phyloP scores from a whole-genome alignment of 768 basidiomycete genomes.

The Russula vinacea region DNA sequence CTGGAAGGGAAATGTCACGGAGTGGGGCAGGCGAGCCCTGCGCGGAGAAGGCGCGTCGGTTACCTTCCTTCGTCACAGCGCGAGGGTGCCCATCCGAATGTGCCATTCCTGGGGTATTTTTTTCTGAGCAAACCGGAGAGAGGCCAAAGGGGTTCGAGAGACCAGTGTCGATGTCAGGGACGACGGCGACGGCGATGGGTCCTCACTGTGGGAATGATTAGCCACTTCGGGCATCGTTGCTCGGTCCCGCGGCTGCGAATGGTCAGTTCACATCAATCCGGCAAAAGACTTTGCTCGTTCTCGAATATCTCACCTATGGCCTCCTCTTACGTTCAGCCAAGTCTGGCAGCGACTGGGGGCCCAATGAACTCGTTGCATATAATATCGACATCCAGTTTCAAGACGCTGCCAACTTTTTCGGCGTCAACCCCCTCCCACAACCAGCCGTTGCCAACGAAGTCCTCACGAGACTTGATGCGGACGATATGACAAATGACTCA shows the following conservation, averaged over 20 bases:
- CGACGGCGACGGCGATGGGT: neutral
- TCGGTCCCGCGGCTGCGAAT: too few species aligned
- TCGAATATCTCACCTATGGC: constrained; percentile 3
- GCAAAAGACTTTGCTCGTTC: too few species aligned
- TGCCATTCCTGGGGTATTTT: neutral
- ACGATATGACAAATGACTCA: neutral
- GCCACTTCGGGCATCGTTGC: neutral
- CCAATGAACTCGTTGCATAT: neutral
- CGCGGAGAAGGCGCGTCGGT: neutral
- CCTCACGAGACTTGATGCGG: neutral
- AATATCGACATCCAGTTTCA: neutral
- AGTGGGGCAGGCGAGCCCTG: constrained; percentile 10
- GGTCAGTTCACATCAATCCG: too few species aligned
- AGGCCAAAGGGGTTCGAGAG: neutral
- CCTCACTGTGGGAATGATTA: neutral
- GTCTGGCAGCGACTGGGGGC: constrained; percentile 11
- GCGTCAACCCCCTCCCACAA: neutral
- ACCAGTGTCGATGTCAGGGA: neutral
- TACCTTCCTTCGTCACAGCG: constrained; percentile 1
- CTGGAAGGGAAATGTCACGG: constrained; percentile 9
- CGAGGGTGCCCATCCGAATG: neutral
- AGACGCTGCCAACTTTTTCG: neutral
- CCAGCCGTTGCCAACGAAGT: neutral
- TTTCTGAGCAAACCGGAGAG: neutral
- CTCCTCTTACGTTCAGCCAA: constrained; percentile 9